Evolutionary conservation across 2,329 filamentous ascomycete species (phyloP).

Genomic region (Diaporthe sp.): DNA sequence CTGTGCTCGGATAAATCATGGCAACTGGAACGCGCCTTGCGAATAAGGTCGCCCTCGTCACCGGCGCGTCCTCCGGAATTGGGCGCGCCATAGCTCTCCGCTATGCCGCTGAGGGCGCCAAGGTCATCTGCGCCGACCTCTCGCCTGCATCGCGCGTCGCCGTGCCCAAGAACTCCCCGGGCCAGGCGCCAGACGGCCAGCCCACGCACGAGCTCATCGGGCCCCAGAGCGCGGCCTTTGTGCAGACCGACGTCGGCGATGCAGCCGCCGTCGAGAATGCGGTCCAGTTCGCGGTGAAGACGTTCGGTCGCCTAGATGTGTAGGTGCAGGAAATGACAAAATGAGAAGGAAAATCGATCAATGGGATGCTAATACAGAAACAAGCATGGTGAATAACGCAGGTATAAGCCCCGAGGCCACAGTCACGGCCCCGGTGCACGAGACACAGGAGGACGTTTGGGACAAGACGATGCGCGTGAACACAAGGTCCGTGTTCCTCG

Average conservation of each 20-base stretch:
- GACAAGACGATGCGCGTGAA: conserved; percentile 57
- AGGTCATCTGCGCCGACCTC: conserved; percentile 20
- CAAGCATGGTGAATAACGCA: conserved; percentile 29
- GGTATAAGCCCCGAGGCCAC: conserved; percentile 14
- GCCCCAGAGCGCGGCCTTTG: background rate
- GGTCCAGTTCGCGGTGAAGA: background rate
- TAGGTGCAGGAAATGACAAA: background rate
- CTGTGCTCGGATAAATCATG: background rate
- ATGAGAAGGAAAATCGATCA: background rate
- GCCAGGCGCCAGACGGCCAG: background rate
- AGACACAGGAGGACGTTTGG: conserved; percentile 58
- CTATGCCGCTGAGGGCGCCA: conserved; percentile 20
- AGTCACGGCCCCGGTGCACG: conserved; percentile 56
- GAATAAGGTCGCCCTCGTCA: conserved; percentile 22
- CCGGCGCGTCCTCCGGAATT: conserved; percentile 22
- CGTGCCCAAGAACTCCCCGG: background rate
- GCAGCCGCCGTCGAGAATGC: conserved; percentile 16
- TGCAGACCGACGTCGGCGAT: conserved; percentile 3
- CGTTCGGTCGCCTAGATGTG: conserved; percentile 21
- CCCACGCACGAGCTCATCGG: conserved; percentile 17
- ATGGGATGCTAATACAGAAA: background rate
- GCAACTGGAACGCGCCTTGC: conserved; percentile 12
- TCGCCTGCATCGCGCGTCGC: background rate
- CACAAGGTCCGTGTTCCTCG: conserved; percentile 52
- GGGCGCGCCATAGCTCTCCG: conserved; percentile 16